Base-by-base conservation (phyloP, 176 grass and related monocot genomes). In the Puya raimondii region DNA sequence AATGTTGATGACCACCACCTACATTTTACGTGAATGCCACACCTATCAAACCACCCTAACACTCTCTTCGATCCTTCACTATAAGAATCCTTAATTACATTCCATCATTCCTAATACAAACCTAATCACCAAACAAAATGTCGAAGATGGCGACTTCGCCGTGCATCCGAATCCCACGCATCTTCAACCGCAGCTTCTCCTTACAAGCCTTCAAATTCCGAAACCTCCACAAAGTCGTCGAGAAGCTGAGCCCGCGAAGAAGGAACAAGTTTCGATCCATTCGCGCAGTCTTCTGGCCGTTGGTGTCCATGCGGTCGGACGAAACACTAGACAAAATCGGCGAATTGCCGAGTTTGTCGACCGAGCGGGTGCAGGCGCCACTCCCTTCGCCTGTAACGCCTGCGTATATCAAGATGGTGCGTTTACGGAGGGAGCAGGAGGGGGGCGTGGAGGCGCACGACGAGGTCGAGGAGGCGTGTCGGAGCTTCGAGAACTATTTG, bases 281-380 rank as follows among this genome's bases (percentile, higher is more conserved):
- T 2, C 86, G 84, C 50, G 90, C 90, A 0, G 77, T 92, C 2
- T 88, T 92, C 82, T 92, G 90, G 90, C 90, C 90, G 13, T 73
- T 92, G 61, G 86, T 84, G 77, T 88, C 90, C 1, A 84, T 92
- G 80, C 73, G 83, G 0, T 92, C 86, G 2, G 90, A 92, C 1
- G 57, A 79, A 15, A 79, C 4, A 42, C 0, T 57, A 20, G 76
- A 79, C 12, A 67, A 63, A 2, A 47, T 58, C 0, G 57, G 12
- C 4, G 76, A 79, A 12, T 47, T 33, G 5, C 66, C 76, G 21
- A 66, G 56, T 33, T 50, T 70, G 23, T 47, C 76, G 12, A 11
- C 68, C 8, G 76, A 64, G 20, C 17, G 59, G 0, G 65, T 50
- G 53, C 71, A 47, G 57, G 72, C 76, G 15, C 63, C 64, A 33